Evolutionary conservation across 2,329 filamentous ascomycete species (phyloP).

Genomic region (Coniochaeta sp.): DNA sequence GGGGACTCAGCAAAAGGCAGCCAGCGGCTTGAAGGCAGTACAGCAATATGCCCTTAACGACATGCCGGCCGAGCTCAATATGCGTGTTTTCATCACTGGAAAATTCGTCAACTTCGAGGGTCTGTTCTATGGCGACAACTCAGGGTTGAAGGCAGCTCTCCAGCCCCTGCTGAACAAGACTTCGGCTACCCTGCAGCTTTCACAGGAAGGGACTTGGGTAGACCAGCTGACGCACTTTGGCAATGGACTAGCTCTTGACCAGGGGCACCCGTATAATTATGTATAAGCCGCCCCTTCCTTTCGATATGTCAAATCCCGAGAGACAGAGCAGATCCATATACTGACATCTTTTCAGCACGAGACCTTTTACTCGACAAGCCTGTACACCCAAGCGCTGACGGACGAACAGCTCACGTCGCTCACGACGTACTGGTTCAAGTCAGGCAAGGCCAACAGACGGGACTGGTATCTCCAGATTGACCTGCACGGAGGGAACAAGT

Average conservation of each 20-base stretch:
- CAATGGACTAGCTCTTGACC: conserved; percentile 20
- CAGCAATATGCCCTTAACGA: conserved; percentile 20
- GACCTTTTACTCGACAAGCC: conserved; percentile 33
- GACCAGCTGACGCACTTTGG: conserved; percentile 24
- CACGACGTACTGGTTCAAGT: conserved; percentile 30
- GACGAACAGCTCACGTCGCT: conserved; percentile 26
- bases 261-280: conserved; percentile 20
- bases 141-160: conserved; percentile 21
- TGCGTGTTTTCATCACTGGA: conserved; percentile 29
- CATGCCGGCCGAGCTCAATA: conserved; percentile 33
- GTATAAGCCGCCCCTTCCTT: conserved; percentile 4
- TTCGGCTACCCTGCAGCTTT: conserved; percentile 22
- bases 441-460: conserved; percentile 24
- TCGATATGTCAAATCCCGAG: not conserved
- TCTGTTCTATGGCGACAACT: conserved; percentile 27
- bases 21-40: conserved; percentile 18
- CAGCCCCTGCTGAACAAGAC: conserved; percentile 25
- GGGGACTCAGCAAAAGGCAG: conserved; percentile 17
- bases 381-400: conserved; percentile 29
- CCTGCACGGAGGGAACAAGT: conserved; percentile 31
- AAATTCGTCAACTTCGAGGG: conserved; percentile 29
- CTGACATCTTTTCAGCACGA: conserved; percentile 25
- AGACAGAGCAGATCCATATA: not conserved
- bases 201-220: conserved; percentile 21
- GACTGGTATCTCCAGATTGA: conserved; percentile 36